Evolutionary conservation across 495 filamentous ascomycete genomes (phyloP).

Genomic region (Trichoderma orchidacearum): DNA sequence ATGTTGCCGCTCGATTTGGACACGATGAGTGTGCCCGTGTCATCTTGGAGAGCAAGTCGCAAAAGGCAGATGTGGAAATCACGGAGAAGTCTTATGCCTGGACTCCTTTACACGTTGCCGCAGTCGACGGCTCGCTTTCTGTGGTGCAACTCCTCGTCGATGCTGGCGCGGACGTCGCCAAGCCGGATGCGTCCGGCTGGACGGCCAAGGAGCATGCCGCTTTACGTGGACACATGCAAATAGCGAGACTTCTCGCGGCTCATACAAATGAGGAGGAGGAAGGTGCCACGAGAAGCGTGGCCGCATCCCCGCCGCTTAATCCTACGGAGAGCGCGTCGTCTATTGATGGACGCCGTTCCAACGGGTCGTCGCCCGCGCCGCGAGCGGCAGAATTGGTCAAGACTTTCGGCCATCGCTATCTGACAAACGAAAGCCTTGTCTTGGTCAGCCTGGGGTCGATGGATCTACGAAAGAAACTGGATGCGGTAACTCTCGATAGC

Average conservation of each 20-base stretch:
- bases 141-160: conserved; percentile 59
- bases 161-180: conserved; percentile 60
- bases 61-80: conserved; percentile 64
- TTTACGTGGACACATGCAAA: conserved; percentile 69
- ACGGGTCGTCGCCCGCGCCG: conserved; percentile 12
- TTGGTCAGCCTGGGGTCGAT: conserved; percentile 87
- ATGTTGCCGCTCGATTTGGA: conserved; percentile 82
- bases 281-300: background rate
- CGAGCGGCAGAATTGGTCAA: conserved; percentile 64
- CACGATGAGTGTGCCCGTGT: conserved; percentile 66
- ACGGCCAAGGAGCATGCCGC: conserved; percentile 88
- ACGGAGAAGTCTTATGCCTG: conserved; percentile 77
- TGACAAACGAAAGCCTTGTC: conserved; percentile 77
- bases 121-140: conserved; percentile 67
- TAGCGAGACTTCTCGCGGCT: conserved; percentile 50
- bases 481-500: conserved; percentile 76
- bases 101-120: conserved; percentile 86
- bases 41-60: conserved; percentile 53
- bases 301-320: conserved; percentile 11
- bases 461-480: conserved; percentile 70
- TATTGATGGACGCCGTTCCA: conserved; percentile 32
- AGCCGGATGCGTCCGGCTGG: conserved; percentile 79
- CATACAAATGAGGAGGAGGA: conserved; percentile 11
- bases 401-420: conserved; percentile 90
- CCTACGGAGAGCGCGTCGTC: conserved; percentile 28